phyloP scores from a whole-genome alignment of 2,329 filamentous ascomycete species.

The Colletotrichum trifolii region DNA sequence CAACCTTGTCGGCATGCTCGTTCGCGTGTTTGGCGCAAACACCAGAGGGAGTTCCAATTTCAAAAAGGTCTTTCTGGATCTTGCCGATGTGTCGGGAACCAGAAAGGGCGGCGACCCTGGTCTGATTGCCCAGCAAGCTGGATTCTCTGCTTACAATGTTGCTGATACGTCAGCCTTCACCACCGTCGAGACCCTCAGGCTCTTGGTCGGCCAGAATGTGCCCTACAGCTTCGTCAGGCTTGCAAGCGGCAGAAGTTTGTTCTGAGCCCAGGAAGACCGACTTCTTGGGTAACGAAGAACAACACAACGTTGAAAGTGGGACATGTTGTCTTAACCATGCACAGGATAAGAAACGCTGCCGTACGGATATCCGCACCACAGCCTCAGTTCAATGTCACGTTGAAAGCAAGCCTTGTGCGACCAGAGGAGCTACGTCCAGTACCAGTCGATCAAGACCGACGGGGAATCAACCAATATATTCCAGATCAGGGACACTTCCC shows the following conservation, averaged over 20 bases:
- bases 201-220: constrained; percentile 87
- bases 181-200: constrained; percentile 81
- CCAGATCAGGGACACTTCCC: background rate
- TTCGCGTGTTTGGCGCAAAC: constrained; percentile 74
- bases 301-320: background rate
- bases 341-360: constrained; percentile 1
- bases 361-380: constrained; percentile 1
- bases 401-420: background rate
- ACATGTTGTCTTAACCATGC: background rate
- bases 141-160: constrained; percentile 83
- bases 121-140: constrained; percentile 76
- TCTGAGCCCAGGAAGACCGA: constrained; percentile 45
- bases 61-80: constrained; percentile 81
- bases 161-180: constrained; percentile 87
- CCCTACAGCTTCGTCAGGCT: constrained; percentile 88
- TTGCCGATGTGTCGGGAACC: constrained; percentile 71
- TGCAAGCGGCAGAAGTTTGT: constrained; percentile 66
- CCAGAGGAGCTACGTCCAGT: background rate
- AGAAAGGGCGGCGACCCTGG: constrained; percentile 75
- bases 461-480: constrained; percentile 7
- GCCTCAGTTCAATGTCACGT: constrained; percentile 4
- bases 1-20: constrained; percentile 79
- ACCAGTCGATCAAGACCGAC: background rate
- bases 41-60: constrained; percentile 50
- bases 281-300: background rate